A percentile compares a stretch with the other conserved stretches of the same genome.
Conservation (phyloP, 1,284 basidiomycete species). For the Cutaneotrichosporon arboriforme region DNA sequence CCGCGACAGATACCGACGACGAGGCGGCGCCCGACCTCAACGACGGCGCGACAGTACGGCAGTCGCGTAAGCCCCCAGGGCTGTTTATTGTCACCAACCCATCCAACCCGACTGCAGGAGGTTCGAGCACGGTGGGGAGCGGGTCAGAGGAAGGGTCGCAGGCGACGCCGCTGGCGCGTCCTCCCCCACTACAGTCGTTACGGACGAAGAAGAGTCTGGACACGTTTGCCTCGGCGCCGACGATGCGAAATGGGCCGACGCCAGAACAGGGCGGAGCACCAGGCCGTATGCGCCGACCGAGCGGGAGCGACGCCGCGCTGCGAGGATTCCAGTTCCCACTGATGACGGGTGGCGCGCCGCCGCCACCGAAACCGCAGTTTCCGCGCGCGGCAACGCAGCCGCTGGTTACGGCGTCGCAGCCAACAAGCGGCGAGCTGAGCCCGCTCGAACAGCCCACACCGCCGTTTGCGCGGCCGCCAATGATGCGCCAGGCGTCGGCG, state of each 20-base stretch:
- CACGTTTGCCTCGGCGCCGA: slow-evolving; percentile 28
- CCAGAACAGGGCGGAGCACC: slow-evolving; percentile 2
- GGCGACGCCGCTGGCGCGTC: slow-evolving; percentile 25
- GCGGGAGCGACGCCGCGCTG: slow-evolving; percentile 33
- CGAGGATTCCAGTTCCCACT: slow-evolving; percentile 45
- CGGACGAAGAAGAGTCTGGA: slow-evolving; percentile 26
- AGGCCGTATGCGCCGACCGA: slow-evolving; percentile 17
- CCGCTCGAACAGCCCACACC: slow-evolving; percentile 10
- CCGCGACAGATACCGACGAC: slow-evolving; percentile 1
- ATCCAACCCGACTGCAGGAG: slow-evolving; percentile 10
- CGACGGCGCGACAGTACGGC: slow-evolving; percentile 11
- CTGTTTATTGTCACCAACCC: slow-evolving; percentile 22
- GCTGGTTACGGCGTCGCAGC: slow-evolving; percentile 24
- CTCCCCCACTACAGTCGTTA: slow-evolving; percentile 3
- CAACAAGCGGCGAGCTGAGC: background rate
- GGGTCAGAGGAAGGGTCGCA: slow-evolving; percentile 14
- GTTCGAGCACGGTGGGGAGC: slow-evolving; percentile 5
- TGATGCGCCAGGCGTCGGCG: slow-evolving; percentile 46
- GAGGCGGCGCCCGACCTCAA: background rate
- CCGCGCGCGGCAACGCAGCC: background rate
- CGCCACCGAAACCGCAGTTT: slow-evolving; percentile 2
- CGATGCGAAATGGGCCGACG: slow-evolving; percentile 16
- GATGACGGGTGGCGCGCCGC: slow-evolving; percentile 20
- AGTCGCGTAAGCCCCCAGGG: slow-evolving; percentile 15
- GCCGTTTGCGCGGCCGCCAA: slow-evolving; percentile 29